Base-by-base conservation (phyloP, 345 rosid genomes). In the Hypericum perforatum region DNA sequence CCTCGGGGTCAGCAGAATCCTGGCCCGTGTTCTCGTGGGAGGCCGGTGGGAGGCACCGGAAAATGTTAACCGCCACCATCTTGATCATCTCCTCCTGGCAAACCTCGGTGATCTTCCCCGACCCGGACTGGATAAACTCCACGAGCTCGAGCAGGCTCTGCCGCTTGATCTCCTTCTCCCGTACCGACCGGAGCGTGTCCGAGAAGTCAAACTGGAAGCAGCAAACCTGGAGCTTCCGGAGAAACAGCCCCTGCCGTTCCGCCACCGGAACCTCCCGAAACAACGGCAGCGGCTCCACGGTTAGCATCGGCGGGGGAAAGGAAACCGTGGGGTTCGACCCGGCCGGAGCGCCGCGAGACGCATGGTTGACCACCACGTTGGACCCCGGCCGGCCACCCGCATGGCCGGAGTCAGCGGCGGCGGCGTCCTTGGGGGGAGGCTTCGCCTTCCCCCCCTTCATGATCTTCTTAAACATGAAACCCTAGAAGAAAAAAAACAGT, bases 111-210 rank as follows among this genome's bases (percentile, higher is more conserved):
- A 52, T 52, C 13, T 52, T 52, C 9, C 55, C 55, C 41, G 55
- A 52, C 41, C 55, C 55, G 16, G 55, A 52, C 12, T 52, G 55
- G 14, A 52, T 36, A n/a, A 52, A 52, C 11, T 52, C 55, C 41
- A 52, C 55, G 8, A 52, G 55, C 41, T 52, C 55, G 1, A 52
- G 8, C 55, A 52, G 12, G 8, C 41, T 52, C 55, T 52, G 55
- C 41, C 55, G 11, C 55, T 52, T 52, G 41, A 52, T 52, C 38
- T 52, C 55, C 41, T 52, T 52, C 42, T 52, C 55, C 16, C 55
- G 38, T 6, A 37, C 55, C 55, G 55, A 52, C 14, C 38, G 37
- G 41, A 52, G 8, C 10, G 55, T 52, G 41, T 52, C 55, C 6
- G 14, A 5, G 42, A 52, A 52, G 14, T 52, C 55, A 2, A 52